Evolutionary conservation across 768 basidiomycete genomes (phyloP).

Genomic region (Cyathus striatus): DNA sequence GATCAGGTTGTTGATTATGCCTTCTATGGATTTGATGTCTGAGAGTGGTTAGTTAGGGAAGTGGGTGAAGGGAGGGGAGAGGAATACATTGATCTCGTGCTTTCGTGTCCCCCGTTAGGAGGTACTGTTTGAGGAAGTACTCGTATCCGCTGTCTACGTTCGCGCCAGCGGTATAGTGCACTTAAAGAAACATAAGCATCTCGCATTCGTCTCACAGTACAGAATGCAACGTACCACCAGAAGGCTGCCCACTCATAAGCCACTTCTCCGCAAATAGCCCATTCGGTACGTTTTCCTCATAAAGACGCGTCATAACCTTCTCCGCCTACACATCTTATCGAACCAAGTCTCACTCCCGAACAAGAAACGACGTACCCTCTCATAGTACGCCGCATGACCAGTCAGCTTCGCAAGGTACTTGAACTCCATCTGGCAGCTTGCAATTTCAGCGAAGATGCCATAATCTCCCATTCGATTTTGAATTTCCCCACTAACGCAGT

Average conservation of each 20-base stretch:
- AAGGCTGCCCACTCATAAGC: conserved; percentile 17
- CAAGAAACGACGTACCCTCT: conserved; percentile 15
- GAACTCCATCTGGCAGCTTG: conserved; percentile 68
- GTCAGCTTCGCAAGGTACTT: conserved; percentile 71
- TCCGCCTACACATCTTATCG: conserved; percentile 18
- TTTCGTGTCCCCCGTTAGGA: conserved; percentile 44
- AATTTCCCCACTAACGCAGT: not conserved
- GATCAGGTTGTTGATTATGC: conserved; percentile 52
- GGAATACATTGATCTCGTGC: conserved; percentile 49
- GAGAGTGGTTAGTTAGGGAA: not conserved
- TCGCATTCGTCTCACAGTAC: not conserved
- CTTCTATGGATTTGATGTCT: conserved; percentile 49
- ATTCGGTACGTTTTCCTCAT: conserved; percentile 20
- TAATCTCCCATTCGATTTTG: conserved; percentile 2
- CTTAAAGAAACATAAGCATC: conserved; percentile 14
- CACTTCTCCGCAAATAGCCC: conserved; percentile 31
- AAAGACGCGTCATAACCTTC: conserved; percentile 32
- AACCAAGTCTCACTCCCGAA: not conserved
- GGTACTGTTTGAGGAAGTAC: conserved; percentile 62
- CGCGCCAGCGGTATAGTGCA: conserved; percentile 48
- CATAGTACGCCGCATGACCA: conserved; percentile 48
- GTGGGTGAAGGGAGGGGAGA: not conserved
- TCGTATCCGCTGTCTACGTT: conserved; percentile 63
- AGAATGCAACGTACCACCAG: conserved; percentile 17
- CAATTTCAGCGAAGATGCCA: conserved; percentile 29